A percentile compares a stretch with the other conserved stretches of the same genome.
Conservation (phyloP, 306 rosid species). For the Trifolium subterraneum region DNA sequence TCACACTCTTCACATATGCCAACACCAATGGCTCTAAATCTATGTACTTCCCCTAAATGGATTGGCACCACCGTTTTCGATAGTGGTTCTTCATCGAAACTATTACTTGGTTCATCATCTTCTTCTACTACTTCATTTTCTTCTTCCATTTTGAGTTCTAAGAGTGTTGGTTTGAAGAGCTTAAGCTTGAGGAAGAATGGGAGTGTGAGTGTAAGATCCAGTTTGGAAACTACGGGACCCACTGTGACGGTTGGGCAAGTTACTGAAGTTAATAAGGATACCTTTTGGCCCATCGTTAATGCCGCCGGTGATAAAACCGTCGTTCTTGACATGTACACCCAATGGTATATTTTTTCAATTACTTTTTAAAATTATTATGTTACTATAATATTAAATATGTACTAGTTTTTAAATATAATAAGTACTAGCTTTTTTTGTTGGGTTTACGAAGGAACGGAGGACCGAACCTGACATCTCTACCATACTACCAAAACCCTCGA, state of each 20-base stretch:
- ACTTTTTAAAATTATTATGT: too few relatives aligned
- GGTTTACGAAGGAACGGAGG: too few relatives aligned
- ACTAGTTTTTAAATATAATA: too few relatives aligned
- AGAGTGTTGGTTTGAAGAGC: background rate
- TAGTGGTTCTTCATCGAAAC: slow-evolving; percentile 27
- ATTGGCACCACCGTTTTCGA: slow-evolving; percentile 33
- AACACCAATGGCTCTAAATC: slow-evolving; percentile 60
- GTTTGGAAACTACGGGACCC: slow-evolving; percentile 74
- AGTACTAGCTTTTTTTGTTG: too few relatives aligned
- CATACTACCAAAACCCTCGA: too few relatives aligned
- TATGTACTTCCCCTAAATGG: slow-evolving; percentile 50
- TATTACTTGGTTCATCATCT: slow-evolving; percentile 1
- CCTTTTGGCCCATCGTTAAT: slow-evolving; percentile 96
- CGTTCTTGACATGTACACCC: slow-evolving; percentile 97
- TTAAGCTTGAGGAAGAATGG: slow-evolving; percentile 32
- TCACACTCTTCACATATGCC: background rate
- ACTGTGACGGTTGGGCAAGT: slow-evolving; percentile 76
- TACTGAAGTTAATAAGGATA: slow-evolving; percentile 88
- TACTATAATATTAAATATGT: too few relatives aligned
- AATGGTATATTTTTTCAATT: slow-evolving; percentile 78
- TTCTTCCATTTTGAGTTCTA: background rate
- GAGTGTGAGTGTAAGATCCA: slow-evolving; percentile 52
- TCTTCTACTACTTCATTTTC: slow-evolving; percentile 19
- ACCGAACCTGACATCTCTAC: too few relatives aligned
- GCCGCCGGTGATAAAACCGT: slow-evolving; percentile 90